These are phyloP conservation scores for Sporothrix variecibatus DNA, from an alignment of 2,329 filamentous ascomycete species.

Conservation along the genomic window DNA sequence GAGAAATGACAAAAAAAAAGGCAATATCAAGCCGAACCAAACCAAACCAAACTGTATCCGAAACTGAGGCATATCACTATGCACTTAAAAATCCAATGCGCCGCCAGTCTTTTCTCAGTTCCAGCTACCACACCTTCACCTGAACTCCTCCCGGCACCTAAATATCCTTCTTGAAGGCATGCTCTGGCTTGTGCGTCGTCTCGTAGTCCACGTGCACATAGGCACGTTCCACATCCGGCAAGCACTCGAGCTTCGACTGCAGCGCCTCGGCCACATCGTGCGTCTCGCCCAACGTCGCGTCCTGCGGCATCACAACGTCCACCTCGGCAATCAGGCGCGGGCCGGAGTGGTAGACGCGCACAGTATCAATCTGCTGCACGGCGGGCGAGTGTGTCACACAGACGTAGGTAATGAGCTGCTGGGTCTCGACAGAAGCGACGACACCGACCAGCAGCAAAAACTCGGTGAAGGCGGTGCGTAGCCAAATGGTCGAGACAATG, in stretches of 20 bases:
- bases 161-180: constrained; percentile 63
- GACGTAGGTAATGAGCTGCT: constrained; percentile 95
- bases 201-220: constrained; percentile 99
- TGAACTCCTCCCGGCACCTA: constrained; percentile 33
- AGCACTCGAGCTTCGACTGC: constrained; percentile 88
- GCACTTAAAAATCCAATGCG: not conserved
- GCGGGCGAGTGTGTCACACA: constrained; percentile 86
- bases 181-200: constrained; percentile 92
- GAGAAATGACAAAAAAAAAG: not conserved
- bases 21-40: too few species aligned
- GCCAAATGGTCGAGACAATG: constrained; percentile 78
- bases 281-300: constrained; percentile 70
- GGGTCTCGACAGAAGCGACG: constrained; percentile 77
- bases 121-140: not conserved
- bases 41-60: not conserved
- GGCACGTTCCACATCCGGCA: constrained; percentile 88
- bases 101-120: not conserved
- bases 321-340: constrained; percentile 91
- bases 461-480: constrained; percentile 81
- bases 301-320: constrained; percentile 88
- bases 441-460: constrained; percentile 91
- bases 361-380: constrained; percentile 89
- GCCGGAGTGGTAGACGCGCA: constrained; percentile 89
- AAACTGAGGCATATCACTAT: not conserved
- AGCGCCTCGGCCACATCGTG: constrained; percentile 94